Percentiles rank a stretch among this genome's conserved stretches.
Evolutionary conservation across 139 green algal species (phyloP).

Genomic region (Picochlorum sp.): DNA sequence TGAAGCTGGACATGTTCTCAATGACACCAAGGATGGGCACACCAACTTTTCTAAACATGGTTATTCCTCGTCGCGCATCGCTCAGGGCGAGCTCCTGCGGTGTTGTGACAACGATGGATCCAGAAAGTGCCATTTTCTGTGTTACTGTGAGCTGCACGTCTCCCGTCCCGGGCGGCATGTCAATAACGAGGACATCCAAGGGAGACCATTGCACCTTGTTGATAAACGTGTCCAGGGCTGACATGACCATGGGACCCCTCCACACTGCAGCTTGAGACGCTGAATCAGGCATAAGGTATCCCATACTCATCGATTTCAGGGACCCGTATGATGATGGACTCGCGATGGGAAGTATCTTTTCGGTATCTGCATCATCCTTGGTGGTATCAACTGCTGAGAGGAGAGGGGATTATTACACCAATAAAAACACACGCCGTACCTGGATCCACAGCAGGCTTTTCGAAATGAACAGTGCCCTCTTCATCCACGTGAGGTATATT

Average conservation of each 20-base stretch:
- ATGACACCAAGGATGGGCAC: slow-evolving; percentile 16
- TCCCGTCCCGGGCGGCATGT: slow-evolving; percentile 88
- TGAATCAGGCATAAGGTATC: slow-evolving; percentile 73
- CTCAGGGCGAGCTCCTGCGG: slow-evolving; percentile 69
- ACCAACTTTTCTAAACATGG: slow-evolving; percentile 67
- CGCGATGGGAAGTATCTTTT: slow-evolving; percentile 46
- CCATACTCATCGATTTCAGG: slow-evolving; percentile 72
- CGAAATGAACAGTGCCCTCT: slow-evolving; percentile 1
- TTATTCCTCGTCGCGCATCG: slow-evolving; percentile 57
- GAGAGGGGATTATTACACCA: neutral
- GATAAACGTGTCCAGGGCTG: slow-evolving; percentile 76
- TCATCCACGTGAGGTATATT: slow-evolving; percentile 20
- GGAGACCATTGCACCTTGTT: slow-evolving; percentile 63
- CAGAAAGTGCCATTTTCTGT: slow-evolving; percentile 63
- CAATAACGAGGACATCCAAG: slow-evolving; percentile 84
- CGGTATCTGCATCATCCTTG: neutral
- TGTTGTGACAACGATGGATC: slow-evolving; percentile 82
- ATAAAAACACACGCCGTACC: neutral
- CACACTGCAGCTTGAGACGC: slow-evolving; percentile 57
- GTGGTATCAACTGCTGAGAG: neutral
- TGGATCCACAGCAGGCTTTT: slow-evolving; percentile 32
- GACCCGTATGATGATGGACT: slow-evolving; percentile 26
- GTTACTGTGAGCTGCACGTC: slow-evolving; percentile 60
- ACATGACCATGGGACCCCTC: slow-evolving; percentile 87
- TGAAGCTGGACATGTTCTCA: slow-evolving; percentile 27